Percentiles rank a stretch among this genome's conserved stretches.
Evolutionary conservation across 495 filamentous ascomycete species (phyloP).

Genomic region (Annulohypoxylon bovei): DNA sequence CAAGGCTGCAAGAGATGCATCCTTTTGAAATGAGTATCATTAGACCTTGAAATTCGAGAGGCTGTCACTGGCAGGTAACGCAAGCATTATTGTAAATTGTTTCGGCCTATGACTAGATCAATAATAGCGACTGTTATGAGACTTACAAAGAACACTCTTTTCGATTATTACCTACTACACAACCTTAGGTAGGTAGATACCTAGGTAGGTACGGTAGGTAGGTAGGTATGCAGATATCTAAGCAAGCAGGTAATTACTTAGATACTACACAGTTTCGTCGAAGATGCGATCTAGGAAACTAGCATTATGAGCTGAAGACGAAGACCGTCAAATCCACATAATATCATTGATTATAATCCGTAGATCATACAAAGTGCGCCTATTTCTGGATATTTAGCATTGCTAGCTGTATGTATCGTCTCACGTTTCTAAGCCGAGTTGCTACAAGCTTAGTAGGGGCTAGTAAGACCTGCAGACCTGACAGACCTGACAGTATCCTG

Average conservation of each 20-base stretch:
- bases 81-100: not conserved
- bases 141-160: not conserved
- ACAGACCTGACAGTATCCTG: not conserved
- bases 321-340: not conserved
- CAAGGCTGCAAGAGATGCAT: slow-evolving; percentile 15
- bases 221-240: too few species aligned
- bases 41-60: slow-evolving; percentile 1
- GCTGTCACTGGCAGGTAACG: slow-evolving; percentile 2
- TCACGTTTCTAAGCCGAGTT: not conserved
- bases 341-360: not conserved
- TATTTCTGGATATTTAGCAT: slow-evolving; percentile 6
- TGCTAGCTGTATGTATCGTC: not conserved
- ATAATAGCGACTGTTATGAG: slow-evolving; percentile 1
- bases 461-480: too few species aligned
- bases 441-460: not conserved
- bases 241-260: not conserved
- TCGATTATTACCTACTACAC: not conserved
- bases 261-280: not conserved
- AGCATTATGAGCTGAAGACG: not conserved
- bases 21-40: not conserved
- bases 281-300: not conserved
- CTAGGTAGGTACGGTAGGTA: too few species aligned
- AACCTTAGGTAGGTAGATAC: not conserved
- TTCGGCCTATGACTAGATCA: not conserved
- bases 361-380: slow-evolving; percentile 29